Base-by-base conservation (phyloP, 495 filamentous ascomycete genomes). In the Haplographium delicatum region DNA sequence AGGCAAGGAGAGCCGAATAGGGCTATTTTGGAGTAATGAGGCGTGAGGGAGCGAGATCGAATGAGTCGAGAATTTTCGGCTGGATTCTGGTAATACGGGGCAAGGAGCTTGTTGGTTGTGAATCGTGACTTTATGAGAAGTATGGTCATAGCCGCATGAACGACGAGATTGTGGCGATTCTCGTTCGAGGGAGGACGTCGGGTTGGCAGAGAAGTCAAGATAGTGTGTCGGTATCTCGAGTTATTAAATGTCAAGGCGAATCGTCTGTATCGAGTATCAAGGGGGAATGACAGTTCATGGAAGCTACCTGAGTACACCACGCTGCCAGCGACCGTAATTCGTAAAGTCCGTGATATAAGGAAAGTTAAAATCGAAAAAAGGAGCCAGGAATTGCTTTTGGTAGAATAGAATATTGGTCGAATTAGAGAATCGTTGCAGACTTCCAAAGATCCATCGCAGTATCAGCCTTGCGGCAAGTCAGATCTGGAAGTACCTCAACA, bases 381-480 rank as follows among this genome's bases (percentile, higher is more conserved):
- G 56, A 62, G 60, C 58, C 56, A 62, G 47, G 45, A 60, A 66
- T 63, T 53, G 60, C 57, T 63, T 60, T 63, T 60, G 33, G 22
- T 22, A 44, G 34, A 49, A 62, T 20, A 28, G 44, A 51, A 54
- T 35, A 50, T 43, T 53, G 41, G 39, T 16, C 44, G 48, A n/a
- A 54, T 49, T 64, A 68, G 46, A 27, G 45, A 52, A 55, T 49
- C 51, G 47, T 52, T 46, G 47, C 37, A 48, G 45, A 44, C 51
- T 38, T 55, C 46, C 51, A 37, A 56, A 64, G 65, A 62, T 65
- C 57, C 60, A 64, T 64, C 62, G 47, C 66, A 73, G 62, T 63
- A 68, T 61, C 63, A 73, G 76, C 76, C 76, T 80, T 73, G 76
- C 74, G 75, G 73, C 74, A 75, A 70, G 68, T 71, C 72, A 76